Conservation (phyloP, 768 basidiomycete genomes). For the Hypsizygus marmoreus region DNA sequence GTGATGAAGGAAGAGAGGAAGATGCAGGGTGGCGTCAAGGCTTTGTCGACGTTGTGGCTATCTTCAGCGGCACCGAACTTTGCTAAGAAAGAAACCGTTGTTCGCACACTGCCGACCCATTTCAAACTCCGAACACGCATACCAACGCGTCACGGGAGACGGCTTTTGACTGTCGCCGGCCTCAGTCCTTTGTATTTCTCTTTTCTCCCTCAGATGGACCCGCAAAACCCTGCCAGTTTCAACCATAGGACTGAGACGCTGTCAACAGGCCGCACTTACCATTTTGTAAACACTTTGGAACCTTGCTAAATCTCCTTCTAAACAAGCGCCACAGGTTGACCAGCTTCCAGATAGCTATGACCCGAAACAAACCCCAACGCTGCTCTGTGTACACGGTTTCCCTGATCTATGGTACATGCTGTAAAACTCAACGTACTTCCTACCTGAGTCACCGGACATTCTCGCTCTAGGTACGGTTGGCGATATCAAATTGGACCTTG, state of each 20-base stretch:
- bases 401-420: constrained; percentile 66
- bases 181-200: constrained; percentile 8
- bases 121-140: constrained; percentile 31
- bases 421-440: neutral
- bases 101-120: constrained; percentile 20
- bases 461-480: constrained; percentile 67
- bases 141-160: too few relatives aligned
- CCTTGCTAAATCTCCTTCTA: neutral
- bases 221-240: constrained; percentile 44
- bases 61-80: constrained; percentile 32
- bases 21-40: constrained; percentile 7
- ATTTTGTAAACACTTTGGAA: constrained; percentile 47
- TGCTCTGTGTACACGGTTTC: constrained; percentile 82
- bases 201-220: constrained; percentile 49
- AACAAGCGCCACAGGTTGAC: constrained; percentile 42
- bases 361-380: constrained; percentile 42
- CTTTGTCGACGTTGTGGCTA: constrained; percentile 16
- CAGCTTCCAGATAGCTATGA: constrained; percentile 52
- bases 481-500: constrained; percentile 73
- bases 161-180: too few relatives aligned
- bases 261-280: constrained; percentile 64
- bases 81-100: constrained; percentile 17
- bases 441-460: constrained; percentile 1
- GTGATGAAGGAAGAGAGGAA: constrained; percentile 9
- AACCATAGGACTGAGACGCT: constrained; percentile 53